Evolutionary conservation across 2,329 filamentous ascomycete species (phyloP).

Genomic region (Alternaria panax): DNA sequence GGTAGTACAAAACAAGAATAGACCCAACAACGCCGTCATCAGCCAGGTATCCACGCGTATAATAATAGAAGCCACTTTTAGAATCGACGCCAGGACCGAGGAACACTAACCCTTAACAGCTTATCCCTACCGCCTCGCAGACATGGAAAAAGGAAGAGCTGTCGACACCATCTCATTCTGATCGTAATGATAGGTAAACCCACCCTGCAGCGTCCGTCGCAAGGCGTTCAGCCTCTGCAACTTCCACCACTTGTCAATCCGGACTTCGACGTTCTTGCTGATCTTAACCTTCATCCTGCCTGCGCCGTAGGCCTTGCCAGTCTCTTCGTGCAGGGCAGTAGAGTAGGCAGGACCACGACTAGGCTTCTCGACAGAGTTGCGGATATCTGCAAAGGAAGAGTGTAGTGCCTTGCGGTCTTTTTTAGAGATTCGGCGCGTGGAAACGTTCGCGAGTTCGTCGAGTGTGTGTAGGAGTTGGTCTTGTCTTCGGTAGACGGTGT

Average conservation of each 20-base stretch:
- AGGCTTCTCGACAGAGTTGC: slow-evolving; percentile 71
- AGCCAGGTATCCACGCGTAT: slow-evolving; percentile 15
- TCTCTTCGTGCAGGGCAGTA: slow-evolving; percentile 68
- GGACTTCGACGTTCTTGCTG: slow-evolving; percentile 65
- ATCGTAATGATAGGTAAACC: slow-evolving; percentile 48
- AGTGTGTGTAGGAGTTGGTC: slow-evolving; percentile 67
- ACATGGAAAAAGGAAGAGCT: slow-evolving; percentile 43
- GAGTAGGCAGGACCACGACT: slow-evolving; percentile 71
- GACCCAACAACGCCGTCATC: slow-evolving; percentile 10
- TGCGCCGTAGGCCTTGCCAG: slow-evolving; percentile 64
- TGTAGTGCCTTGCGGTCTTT: slow-evolving; percentile 72
- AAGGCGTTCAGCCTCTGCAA: slow-evolving; percentile 68
- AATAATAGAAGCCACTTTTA: slow-evolving; percentile 1
- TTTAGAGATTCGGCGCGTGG: slow-evolving; percentile 69
- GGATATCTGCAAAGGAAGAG: slow-evolving; percentile 69
- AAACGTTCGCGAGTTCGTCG: slow-evolving; percentile 65
- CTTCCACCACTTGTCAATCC: slow-evolving; percentile 78
- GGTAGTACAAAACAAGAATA: background rate
- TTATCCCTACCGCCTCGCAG: slow-evolving; percentile 20
- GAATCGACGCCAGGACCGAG: background rate
- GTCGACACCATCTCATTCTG: slow-evolving; percentile 47
- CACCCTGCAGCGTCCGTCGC: slow-evolving; percentile 63
- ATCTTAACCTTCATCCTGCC: slow-evolving; percentile 68
- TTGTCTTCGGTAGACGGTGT: slow-evolving; percentile 71
- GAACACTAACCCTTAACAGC: background rate